Percentiles rank a stretch among this genome's conserved stretches.
Evolutionary conservation across 345 rosid genomes (phyloP).

Genomic region (Capsella bursapastoris): DNA sequence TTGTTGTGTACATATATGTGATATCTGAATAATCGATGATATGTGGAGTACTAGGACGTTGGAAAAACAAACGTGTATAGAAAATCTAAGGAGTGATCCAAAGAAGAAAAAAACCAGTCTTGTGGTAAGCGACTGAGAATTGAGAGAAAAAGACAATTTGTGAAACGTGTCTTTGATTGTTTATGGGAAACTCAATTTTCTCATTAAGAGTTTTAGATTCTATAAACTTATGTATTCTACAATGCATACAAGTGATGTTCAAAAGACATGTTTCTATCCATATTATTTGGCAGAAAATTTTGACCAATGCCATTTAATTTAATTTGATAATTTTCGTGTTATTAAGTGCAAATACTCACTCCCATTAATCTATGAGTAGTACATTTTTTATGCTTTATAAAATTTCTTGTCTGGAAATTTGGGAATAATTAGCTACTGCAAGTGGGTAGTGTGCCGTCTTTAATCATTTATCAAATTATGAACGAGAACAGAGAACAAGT

Average conservation of each 20-base stretch:
- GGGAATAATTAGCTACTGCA: slow-evolving; percentile 23
- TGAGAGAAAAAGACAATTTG: slow-evolving; percentile 10
- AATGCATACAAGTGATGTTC: not conserved
- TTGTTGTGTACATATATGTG: slow-evolving; percentile 14
- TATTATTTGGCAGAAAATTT: not conserved
- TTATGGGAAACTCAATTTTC: not conserved
- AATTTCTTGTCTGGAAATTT: not conserved
- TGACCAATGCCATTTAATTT: not conserved
- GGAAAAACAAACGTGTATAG: slow-evolving; percentile 28
- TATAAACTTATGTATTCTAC: not conserved
- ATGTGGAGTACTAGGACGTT: slow-evolving; percentile 23
- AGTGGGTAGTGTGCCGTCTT: slow-evolving; percentile 44
- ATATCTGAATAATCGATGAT: slow-evolving; percentile 15
- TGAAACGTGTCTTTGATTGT: not conserved
- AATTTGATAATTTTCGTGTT: not conserved
- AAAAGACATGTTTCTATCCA: not conserved
- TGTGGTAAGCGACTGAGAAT: slow-evolving; percentile 16
- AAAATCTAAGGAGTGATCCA: slow-evolving; percentile 19
- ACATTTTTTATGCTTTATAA: not conserved
- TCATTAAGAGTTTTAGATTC: not conserved
- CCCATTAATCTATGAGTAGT: not conserved
- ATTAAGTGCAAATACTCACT: slow-evolving; percentile 9
- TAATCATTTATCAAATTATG: slow-evolving; percentile 24
- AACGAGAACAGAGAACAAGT: slow-evolving; percentile 19
- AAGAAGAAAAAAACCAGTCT: slow-evolving; percentile 19